These are phyloP conservation scores for Penicillium macrosclerotiorum DNA, from an alignment of 495 filamentous ascomycete species.

Conservation along the genomic window DNA sequence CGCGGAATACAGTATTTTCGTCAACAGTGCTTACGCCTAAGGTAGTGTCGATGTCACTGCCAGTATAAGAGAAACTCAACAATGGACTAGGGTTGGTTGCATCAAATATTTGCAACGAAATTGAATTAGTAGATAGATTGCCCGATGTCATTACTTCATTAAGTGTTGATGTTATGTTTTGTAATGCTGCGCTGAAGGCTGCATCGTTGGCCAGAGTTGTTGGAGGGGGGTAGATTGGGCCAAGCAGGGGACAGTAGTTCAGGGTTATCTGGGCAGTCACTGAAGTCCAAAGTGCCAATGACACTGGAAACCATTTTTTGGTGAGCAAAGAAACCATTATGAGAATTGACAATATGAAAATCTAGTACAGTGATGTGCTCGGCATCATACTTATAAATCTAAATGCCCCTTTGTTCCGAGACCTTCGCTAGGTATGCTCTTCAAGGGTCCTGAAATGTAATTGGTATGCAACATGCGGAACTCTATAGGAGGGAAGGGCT, in stretches of 20 bases:
- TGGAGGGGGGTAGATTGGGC: conserved; percentile 6
- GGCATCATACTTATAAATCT: too few species aligned
- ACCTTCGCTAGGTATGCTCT: too few species aligned
- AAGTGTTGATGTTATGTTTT: conserved; percentile 1
- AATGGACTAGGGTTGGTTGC: neutral
- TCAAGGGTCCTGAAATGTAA: too few species aligned
- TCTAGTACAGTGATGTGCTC: too few species aligned
- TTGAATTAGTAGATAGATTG: conserved; percentile 3
- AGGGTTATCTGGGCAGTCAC: neutral
- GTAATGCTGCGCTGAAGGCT: neutral
- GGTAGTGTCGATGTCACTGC: conserved; percentile 4
- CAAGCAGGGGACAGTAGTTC: conserved; percentile 8
- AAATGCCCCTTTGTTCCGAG: too few species aligned
- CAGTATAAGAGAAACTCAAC: conserved; percentile 4
- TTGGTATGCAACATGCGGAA: too few species aligned
- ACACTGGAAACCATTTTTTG: neutral
- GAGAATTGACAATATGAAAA: too few species aligned
- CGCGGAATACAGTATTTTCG: conserved; percentile 49
- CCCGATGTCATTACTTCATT: conserved; percentile 1
- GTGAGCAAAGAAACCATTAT: neutral
- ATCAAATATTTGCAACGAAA: conserved; percentile 12
- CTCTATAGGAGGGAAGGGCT: too few species aligned
- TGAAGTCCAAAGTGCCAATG: conserved; percentile 1
- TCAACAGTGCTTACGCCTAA: conserved; percentile 26
- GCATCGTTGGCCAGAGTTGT: conserved; percentile 1